A percentile compares a stretch with the other conserved stretches of the same genome.
phyloP scores from a whole-genome alignment of 805 yeast species.

The Monosporozyma aquatica region DNA sequence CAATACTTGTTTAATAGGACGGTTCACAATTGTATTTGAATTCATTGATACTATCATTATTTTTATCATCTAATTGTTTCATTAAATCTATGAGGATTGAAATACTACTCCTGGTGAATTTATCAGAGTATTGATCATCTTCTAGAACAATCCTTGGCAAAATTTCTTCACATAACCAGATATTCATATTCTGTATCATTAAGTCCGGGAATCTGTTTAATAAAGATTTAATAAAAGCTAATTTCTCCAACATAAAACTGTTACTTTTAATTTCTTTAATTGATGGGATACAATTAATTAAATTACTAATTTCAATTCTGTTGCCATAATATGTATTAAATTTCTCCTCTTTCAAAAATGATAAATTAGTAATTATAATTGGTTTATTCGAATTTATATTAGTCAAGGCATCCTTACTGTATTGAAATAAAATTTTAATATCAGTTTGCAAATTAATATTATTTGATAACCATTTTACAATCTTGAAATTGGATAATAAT shows the following conservation, averaged over 20 bases:
- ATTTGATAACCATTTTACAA: slow-evolving; percentile 12
- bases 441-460: slow-evolving; percentile 7
- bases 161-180: slow-evolving; percentile 26
- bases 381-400: slow-evolving; percentile 22
- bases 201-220: slow-evolving; percentile 16
- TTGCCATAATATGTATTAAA: slow-evolving; percentile 14
- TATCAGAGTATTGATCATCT: slow-evolving; percentile 14
- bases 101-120: slow-evolving; percentile 13
- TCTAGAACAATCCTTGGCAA: slow-evolving; percentile 17
- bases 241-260: slow-evolving; percentile 20
- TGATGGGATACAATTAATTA: slow-evolving; percentile 11
- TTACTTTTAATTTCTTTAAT: slow-evolving; percentile 23
- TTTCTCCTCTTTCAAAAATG: slow-evolving; percentile 23
- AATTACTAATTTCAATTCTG: slow-evolving; percentile 8
- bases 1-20: slow-evolving; percentile 6
- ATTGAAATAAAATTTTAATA: slow-evolving; percentile 13
- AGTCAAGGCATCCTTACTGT: slow-evolving; percentile 14
- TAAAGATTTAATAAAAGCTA: slow-evolving; percentile 18
- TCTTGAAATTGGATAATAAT: slow-evolving; percentile 20
- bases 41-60: slow-evolving; percentile 3
- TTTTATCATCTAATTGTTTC: slow-evolving; percentile 14
- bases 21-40: slow-evolving; percentile 11
- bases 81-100: slow-evolving; percentile 19
- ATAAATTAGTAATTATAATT: slow-evolving; percentile 20
- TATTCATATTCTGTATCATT: slow-evolving; percentile 15